Base-by-base conservation (phyloP, 2,329 filamentous ascomycete species). In the Cladosporium sp. region DNA sequence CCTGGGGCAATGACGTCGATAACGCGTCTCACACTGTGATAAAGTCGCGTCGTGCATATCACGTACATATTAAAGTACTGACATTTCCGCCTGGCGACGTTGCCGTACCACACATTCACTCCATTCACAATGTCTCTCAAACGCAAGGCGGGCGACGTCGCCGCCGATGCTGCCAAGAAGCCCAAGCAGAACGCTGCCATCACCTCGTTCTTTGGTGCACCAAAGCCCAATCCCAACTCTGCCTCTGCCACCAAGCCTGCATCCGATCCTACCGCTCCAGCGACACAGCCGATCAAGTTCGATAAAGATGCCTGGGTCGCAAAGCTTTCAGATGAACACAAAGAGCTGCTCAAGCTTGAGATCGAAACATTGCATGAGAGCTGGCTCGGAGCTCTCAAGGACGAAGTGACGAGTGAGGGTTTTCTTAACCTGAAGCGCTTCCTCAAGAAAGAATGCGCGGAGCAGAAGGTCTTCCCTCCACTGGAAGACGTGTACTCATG, bases 401-500 rank as follows among this genome's bases (percentile, higher is more conserved):
- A 96, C 62, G 92, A 97, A 66, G 78, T 99, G 40, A 78, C 85
- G 1, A 87, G 81, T 59, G 85, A 86, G 22, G 88, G 92, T 60
- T 99, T 99, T 70, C 78, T 99, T 49, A 85, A 89, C 2, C 76
- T 99, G 64, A 99, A 99, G 80, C 82, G 83, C 52, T 99, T 97
- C 73, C 76, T 99, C 56, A 86, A 89, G 69, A 83, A 83, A 56
- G 94, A 99, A 77, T 83, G 87, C 55, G 82, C 83, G 15, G 87
- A 88, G 2, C 88, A 86, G 75, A 92, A 88, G 69, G 84, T 96
- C 65, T 99, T 95, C 68, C 94, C 94, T 3, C 93, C 93, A 0
- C 81, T 85, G 66, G 83, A 91, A 64, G 93, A 99, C 68, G 86
- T 99, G 12, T 99, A 99, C 75, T 94, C 90, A 64, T 99, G 94